Percentiles rank a stretch among this genome's conserved stretches.
Conservation (phyloP, 1,284 basidiomycete species). For the Trichosporon sp. region DNA sequence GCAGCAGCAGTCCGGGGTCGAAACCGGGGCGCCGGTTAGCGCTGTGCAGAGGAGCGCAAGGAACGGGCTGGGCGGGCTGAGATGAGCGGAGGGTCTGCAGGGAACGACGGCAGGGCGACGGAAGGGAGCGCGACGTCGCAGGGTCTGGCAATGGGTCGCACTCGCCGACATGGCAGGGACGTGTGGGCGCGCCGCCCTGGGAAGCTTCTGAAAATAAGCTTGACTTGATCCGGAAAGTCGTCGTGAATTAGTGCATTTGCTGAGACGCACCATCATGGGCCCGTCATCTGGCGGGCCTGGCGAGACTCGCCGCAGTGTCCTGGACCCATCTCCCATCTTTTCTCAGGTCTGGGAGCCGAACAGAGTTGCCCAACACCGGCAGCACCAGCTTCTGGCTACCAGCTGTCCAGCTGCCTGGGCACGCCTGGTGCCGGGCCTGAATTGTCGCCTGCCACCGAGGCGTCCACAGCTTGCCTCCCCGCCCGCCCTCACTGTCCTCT, state of each 20-base stretch:
- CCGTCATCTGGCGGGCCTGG: neutral
- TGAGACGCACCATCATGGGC: constrained; percentile 2
- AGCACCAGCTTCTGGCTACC: neutral
- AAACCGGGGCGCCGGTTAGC: constrained; percentile 16
- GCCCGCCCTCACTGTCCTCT: too few species aligned
- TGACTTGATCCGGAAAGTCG: constrained; percentile 10
- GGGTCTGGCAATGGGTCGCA: neutral
- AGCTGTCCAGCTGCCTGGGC: neutral
- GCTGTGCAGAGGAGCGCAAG: neutral
- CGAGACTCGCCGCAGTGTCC: neutral
- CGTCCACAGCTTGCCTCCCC: neutral
- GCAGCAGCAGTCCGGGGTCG: constrained; percentile 10
- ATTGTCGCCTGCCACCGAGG: neutral
- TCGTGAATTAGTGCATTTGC: neutral
- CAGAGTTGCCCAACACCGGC: neutral
- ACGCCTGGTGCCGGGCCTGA: neutral
- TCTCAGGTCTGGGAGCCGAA: neutral
- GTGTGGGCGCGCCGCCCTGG: constrained; percentile 3
- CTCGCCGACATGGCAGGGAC: neutral
- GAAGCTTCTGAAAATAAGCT: constrained; percentile 2
- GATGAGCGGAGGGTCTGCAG: neutral
- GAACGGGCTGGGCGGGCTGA: constrained; percentile 4
- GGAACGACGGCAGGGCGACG: too few species aligned
- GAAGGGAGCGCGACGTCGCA: constrained; percentile 1
- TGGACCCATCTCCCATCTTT: neutral